phyloP scores from a whole-genome alignment of 495 filamentous ascomycete genomes.

The Lasiosphaeria ovina region DNA sequence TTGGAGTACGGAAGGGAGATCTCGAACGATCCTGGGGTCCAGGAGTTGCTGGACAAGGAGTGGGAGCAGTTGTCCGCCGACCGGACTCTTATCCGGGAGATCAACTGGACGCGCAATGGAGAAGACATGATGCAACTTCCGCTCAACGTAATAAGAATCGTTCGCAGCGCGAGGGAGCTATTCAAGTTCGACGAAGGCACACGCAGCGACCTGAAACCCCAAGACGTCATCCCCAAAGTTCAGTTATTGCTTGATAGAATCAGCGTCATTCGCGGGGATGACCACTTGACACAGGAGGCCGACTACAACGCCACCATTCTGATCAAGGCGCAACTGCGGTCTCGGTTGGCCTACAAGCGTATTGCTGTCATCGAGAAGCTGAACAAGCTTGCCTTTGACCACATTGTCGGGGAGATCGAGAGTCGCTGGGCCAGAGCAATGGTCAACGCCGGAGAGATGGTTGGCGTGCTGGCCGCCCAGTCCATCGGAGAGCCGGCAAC shows the following conservation, averaged over 20 bases:
- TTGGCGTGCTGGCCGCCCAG: slow-evolving; percentile 94
- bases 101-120: slow-evolving; percentile 47
- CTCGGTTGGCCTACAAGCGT: slow-evolving; percentile 86
- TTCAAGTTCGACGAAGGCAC: slow-evolving; percentile 84
- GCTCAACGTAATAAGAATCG: slow-evolving; percentile 84
- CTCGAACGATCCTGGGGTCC: slow-evolving; percentile 77
- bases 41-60: slow-evolving; percentile 82
- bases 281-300: slow-evolving; percentile 78
- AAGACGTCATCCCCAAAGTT: slow-evolving; percentile 82
- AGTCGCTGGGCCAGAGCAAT: slow-evolving; percentile 74
- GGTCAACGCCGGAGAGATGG: slow-evolving; percentile 95
- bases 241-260: slow-evolving; percentile 71
- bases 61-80: slow-evolving; percentile 75
- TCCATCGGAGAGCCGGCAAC: slow-evolving; percentile 98
- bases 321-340: slow-evolving; percentile 88
- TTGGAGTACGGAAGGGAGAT: slow-evolving; percentile 88
- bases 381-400: slow-evolving; percentile 89
- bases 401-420: slow-evolving; percentile 89
- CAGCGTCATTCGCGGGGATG: slow-evolving; percentile 79
- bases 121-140: slow-evolving; percentile 85
- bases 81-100: slow-evolving; percentile 70
- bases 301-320: slow-evolving; percentile 82
- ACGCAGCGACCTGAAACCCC: slow-evolving; percentile 87
- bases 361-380: slow-evolving; percentile 79
- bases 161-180: slow-evolving; percentile 81